Percentiles rank a stretch among this genome's conserved stretches.
Conservation (phyloP, 2,329 filamentous ascomycete genomes). For the Calonectria fujianensis region DNA sequence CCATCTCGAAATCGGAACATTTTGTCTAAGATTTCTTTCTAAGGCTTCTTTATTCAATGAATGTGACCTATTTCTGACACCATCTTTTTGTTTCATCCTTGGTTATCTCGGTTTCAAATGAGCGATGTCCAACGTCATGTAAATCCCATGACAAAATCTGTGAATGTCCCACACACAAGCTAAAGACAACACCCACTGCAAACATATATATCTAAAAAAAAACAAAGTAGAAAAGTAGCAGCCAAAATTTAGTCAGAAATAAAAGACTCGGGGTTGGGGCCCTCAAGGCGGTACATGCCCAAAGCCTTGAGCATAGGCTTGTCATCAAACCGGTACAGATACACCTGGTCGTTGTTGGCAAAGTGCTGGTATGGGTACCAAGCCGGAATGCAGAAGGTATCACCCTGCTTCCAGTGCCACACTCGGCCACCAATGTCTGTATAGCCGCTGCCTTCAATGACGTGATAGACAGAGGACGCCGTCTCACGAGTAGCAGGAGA, state of each 20-base stretch:
- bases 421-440: slow-evolving; percentile 61
- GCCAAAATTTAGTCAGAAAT: slow-evolving; percentile 37
- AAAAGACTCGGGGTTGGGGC: slow-evolving; percentile 38
- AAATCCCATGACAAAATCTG: neutral
- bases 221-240: neutral
- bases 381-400: slow-evolving; percentile 73
- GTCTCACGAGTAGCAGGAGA: slow-evolving; percentile 68
- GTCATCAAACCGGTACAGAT: slow-evolving; percentile 73
- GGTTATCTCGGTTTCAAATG: neutral
- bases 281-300: slow-evolving; percentile 63
- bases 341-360: slow-evolving; percentile 62
- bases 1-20: neutral
- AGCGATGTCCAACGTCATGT: neutral
- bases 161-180: neutral
- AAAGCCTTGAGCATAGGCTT: slow-evolving; percentile 72
- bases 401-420: slow-evolving; percentile 67
- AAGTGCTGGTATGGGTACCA: slow-evolving; percentile 71
- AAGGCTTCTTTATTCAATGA: neutral
- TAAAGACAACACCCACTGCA: neutral
- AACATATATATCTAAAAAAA: neutral
- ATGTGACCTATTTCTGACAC: neutral
- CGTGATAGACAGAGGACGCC: slow-evolving; percentile 71
- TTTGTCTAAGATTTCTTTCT: neutral
- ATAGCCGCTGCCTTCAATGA: slow-evolving; percentile 68
- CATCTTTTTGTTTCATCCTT: neutral